These are phyloP conservation scores for Sphagnum tenellum DNA, from an alignment of 225 moss, liverwort and hornwort genomes.

Conservation along the genomic window DNA sequence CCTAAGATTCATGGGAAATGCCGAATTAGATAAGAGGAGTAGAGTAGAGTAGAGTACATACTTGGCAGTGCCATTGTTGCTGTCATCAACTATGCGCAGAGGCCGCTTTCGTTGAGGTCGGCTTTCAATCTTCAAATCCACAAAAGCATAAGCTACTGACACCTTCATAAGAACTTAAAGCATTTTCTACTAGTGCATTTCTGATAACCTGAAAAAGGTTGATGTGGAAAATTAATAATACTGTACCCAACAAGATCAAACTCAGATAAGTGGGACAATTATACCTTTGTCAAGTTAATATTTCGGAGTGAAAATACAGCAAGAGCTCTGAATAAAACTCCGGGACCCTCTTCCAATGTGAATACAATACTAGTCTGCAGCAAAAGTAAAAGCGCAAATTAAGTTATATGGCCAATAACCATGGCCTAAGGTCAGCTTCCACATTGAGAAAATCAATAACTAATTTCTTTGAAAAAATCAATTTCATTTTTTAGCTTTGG, in stretches of 20 bases:
- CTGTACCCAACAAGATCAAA: no score
- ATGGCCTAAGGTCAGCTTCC: no score
- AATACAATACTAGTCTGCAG: slow-evolving; percentile 78
- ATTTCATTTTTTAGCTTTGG: no score
- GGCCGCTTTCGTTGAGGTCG: slow-evolving; percentile 91
- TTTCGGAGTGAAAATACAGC: slow-evolving; percentile 76
- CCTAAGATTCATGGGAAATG: no score
- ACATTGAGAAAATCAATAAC: no score
- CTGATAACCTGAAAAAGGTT: not conserved
- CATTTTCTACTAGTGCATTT: not conserved
- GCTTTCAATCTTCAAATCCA: slow-evolving; percentile 57
- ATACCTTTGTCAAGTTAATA: slow-evolving; percentile 67
- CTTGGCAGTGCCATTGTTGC: slow-evolving; percentile 82
- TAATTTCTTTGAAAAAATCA: no score
- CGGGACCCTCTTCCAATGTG: slow-evolving; percentile 87
- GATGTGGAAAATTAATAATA: no score
- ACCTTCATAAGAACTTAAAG: not conserved
- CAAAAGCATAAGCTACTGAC: not conserved
- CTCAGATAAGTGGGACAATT: no score
- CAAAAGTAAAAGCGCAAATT: no score
- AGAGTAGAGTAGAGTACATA: slow-evolving; percentile 32
- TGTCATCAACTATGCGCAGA: slow-evolving; percentile 89
- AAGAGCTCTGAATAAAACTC: slow-evolving; percentile 86
- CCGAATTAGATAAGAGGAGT: no score
- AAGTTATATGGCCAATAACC: no score